phyloP scores from a whole-genome alignment of 192 early-diverging fungal species.

The Chytriomyces sp. region DNA sequence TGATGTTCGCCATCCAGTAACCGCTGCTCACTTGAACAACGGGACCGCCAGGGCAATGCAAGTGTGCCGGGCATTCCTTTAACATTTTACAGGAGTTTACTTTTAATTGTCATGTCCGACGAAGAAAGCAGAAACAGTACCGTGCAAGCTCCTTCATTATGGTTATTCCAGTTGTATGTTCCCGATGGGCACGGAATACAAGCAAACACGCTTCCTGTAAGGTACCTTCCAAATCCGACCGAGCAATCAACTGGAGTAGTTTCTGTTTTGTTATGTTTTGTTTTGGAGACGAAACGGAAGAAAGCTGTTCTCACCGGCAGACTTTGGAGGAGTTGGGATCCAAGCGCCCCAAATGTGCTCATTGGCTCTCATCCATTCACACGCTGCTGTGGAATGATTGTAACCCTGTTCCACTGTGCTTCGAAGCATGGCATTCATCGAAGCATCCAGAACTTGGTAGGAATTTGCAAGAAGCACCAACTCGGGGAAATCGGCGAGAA shows the following conservation, averaged over 20 bases:
- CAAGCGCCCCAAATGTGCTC: slow-evolving; percentile 9
- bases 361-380: slow-evolving; percentile 4
- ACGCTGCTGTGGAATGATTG: slow-evolving; percentile 7
- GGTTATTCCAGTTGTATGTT: slow-evolving; percentile 12
- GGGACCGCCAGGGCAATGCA: slow-evolving; percentile 24
- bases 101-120: background rate
- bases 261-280: background rate
- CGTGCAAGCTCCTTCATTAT: background rate
- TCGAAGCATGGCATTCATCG: slow-evolving; percentile 1
- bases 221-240: slow-evolving; percentile 15
- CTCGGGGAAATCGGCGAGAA: slow-evolving; percentile 20
- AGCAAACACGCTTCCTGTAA: background rate
- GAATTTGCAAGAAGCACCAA: background rate
- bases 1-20: slow-evolving; percentile 7
- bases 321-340: slow-evolving; percentile 24
- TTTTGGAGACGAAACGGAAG: background rate
- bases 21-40: slow-evolving; percentile 10
- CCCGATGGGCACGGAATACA: slow-evolving; percentile 15
- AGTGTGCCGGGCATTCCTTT: background rate
- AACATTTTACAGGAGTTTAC: background rate
- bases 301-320: background rate
- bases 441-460: slow-evolving; percentile 5
- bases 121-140: background rate
- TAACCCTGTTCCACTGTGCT: background rate
- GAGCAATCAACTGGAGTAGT: slow-evolving; percentile 4